A percentile compares a stretch with the other conserved stretches of the same genome.
phyloP scores from a whole-genome alignment of 2,329 filamentous ascomycete genomes.

The Penicillium sp. region DNA sequence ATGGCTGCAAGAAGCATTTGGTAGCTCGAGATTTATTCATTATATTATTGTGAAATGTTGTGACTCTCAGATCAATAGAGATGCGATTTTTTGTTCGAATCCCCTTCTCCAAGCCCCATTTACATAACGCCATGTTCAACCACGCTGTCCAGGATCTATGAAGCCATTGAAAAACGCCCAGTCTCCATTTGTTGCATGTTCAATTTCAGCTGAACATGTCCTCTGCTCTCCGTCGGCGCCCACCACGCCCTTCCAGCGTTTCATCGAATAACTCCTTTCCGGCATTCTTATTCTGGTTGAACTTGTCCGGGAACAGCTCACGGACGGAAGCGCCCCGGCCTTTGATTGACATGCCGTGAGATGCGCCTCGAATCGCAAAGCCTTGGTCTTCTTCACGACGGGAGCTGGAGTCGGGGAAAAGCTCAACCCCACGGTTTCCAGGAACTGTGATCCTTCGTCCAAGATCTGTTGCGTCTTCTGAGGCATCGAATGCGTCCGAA shows the following conservation, averaged over 20 bases:
- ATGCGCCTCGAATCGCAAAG: constrained; percentile 40
- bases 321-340: constrained; percentile 64
- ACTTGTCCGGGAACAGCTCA: constrained; percentile 68
- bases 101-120: constrained; percentile 2
- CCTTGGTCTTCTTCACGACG: constrained; percentile 37
- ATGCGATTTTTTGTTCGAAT: constrained; percentile 11
- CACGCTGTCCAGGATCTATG: background rate
- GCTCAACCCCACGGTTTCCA: constrained; percentile 36
- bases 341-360: constrained; percentile 64
- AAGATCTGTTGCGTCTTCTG: constrained; percentile 55
- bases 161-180: background rate
- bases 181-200: background rate
- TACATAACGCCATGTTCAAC: constrained; percentile 16
- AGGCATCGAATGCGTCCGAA: constrained; percentile 53
- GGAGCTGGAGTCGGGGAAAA: constrained; percentile 37
- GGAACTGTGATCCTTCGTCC: constrained; percentile 51
- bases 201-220: constrained; percentile 64
- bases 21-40: background rate
- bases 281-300: constrained; percentile 49
- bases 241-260: constrained; percentile 57
- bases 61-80: constrained; percentile 5
- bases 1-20: too few species aligned
- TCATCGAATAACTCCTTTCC: constrained; percentile 70
- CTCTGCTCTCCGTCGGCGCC: constrained; percentile 65
- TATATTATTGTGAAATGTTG: background rate